Evolutionary conservation across 2,329 filamentous ascomycete genomes (phyloP), one percentile per base, ranked within the genome.

Genomic region (Venturia carpophila): DNA sequence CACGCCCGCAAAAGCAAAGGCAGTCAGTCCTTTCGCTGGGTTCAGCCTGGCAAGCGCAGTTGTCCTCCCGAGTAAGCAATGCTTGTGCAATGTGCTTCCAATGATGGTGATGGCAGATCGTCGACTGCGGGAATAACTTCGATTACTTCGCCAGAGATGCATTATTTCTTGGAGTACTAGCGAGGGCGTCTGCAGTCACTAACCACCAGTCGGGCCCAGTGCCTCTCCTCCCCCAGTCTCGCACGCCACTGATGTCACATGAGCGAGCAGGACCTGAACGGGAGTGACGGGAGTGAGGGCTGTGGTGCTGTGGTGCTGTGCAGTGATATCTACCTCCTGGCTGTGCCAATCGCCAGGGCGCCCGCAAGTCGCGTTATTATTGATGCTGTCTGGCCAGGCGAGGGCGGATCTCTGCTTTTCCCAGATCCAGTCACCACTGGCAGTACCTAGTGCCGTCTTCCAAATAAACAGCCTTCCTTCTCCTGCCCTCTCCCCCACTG

Each of bases 211-310:
- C 15, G 3, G n/a, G 30, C 30, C 30, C 30, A 34, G 30, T 34
- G 30, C 45, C 45, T n/a, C 15, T 19, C 1, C 13, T 9, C 7
- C 45, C n/a, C n/a, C 45, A 47, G 47, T 55, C 49, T 19, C 24
- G 3, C 15, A 30, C 52, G 52, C 52, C 52, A 37, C 52, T 21
- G 52, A 58, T 58, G 52, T 58, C 52, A 58, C 52, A n/a, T 37
- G 27, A 34, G 52, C 9, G 27, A 34, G 52, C 9, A 37, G 52
- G 27, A 34, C 30, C 27, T 10, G 52, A n/a, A 37, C 4, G 30
- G 52, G 52, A 58, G 10, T 55, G 30, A 34, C n/a, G n/a, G n/a
- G n/a, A n/a, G n/a, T n/a, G n/a, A n/a, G n/a, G 6, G 37, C 37
- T 11, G 37, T 39, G 37, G 37, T 5, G 37, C 6, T 6, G 37